phyloP scores from a whole-genome alignment of 2,329 filamentous ascomycete genomes.

The Fusarium cyanostomum region DNA sequence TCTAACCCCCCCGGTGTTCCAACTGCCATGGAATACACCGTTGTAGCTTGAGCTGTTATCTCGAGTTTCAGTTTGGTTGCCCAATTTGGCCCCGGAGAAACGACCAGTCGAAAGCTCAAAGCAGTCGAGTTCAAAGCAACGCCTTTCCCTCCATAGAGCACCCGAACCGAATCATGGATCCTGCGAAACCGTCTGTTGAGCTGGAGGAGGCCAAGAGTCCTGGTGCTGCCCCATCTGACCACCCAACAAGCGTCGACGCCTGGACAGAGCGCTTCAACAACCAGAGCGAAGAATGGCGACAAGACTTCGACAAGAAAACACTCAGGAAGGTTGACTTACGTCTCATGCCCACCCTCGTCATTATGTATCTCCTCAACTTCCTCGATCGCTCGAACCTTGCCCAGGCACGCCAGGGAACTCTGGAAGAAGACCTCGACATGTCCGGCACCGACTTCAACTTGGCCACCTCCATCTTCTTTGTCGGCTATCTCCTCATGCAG shows the following conservation, averaged over 20 bases:
- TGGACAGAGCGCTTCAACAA: slow-evolving; percentile 22
- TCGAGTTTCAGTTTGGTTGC: no score
- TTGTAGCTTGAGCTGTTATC: no score
- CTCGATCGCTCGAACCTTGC: slow-evolving; percentile 63
- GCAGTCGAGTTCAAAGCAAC: no score
- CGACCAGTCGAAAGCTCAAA: no score
- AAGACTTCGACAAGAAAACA: slow-evolving; percentile 44
- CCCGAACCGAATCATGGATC: slow-evolving; percentile 3
- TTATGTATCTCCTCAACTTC: slow-evolving; percentile 67
- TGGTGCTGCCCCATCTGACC: neutral
- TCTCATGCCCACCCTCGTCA: slow-evolving; percentile 61
- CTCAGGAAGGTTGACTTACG: slow-evolving; percentile 62
- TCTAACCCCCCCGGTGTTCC: no score
- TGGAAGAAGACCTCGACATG: slow-evolving; percentile 64
- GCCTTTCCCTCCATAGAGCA: no score
- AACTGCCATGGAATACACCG: no score
- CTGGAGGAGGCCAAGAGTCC: slow-evolving; percentile 24
- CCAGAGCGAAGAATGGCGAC: slow-evolving; percentile 31
- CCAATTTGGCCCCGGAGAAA: no score
- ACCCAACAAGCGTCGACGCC: slow-evolving; percentile 11
- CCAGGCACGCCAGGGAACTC: slow-evolving; percentile 62
- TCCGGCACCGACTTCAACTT: slow-evolving; percentile 66
- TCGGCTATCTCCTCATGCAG: slow-evolving; percentile 70
- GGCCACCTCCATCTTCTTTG: slow-evolving; percentile 69
- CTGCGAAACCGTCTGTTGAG: slow-evolving; percentile 20